phyloP scores from a whole-genome alignment of 1,284 basidiomycete species.

The Ustilago sp. region DNA sequence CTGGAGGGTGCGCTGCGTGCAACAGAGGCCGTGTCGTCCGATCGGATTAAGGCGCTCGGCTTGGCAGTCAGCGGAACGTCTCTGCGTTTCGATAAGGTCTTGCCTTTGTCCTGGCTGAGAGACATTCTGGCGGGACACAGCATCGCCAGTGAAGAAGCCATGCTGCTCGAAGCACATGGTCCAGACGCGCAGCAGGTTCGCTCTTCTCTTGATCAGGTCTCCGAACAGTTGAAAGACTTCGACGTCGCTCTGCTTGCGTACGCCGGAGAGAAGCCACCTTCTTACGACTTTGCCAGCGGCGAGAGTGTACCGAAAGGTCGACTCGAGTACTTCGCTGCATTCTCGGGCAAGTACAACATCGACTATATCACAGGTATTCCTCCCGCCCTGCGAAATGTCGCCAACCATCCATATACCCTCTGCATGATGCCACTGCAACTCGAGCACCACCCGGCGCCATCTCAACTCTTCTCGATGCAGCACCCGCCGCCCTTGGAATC shows the following conservation, averaged over 20 bases:
- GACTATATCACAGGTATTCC: conserved; percentile 36
- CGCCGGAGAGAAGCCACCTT: background rate
- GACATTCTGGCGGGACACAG: conserved; percentile 19
- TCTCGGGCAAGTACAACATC: conserved; percentile 34
- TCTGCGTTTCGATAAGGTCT: conserved; percentile 26
- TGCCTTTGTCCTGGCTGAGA: conserved; percentile 35
- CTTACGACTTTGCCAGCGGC: background rate
- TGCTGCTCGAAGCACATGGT: conserved; percentile 29
- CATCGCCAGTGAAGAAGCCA: conserved; percentile 10
- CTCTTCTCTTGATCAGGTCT: conserved; percentile 29
- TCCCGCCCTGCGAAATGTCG: conserved; percentile 7
- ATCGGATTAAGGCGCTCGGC: conserved; percentile 17
- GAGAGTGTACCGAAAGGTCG: background rate
- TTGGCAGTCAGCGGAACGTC: conserved; percentile 9
- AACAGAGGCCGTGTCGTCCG: conserved; percentile 5
- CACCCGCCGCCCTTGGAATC: conserved; percentile 8
- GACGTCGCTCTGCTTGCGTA: conserved; percentile 33
- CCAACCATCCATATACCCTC: conserved; percentile 16
- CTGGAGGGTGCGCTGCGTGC: conserved; percentile 23
- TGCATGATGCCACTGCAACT: conserved; percentile 35
- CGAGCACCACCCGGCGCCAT: conserved; percentile 17
- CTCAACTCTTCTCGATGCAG: conserved; percentile 12
- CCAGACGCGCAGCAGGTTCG: conserved; percentile 1
- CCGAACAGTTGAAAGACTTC: conserved; percentile 24
- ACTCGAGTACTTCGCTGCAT: conserved; percentile 28